Base-by-base conservation (phyloP, 2,329 filamentous ascomycete species). In the Alternaria sp. region DNA sequence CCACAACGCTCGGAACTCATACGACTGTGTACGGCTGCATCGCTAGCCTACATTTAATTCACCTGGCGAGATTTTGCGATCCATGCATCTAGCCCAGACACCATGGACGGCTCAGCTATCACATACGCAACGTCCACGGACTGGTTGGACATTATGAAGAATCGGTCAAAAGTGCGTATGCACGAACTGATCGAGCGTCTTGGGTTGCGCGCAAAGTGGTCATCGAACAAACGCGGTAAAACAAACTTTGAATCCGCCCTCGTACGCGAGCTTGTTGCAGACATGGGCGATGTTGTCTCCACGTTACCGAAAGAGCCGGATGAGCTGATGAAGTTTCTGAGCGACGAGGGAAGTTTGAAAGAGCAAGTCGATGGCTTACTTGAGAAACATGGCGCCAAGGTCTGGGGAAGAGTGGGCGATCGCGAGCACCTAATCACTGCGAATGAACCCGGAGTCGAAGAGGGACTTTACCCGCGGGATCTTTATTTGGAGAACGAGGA, bases 121-220 rank as follows among this genome's bases (percentile, higher is more conserved):
- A 63, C 64, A 9, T 78, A 78, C 58, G 76, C 76, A 45, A 71
- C 68, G 55, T 70, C 71, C 46, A 77, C 77, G 61, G 76, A 79
- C 68, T 79, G 77, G 77, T 64, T 78, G 53, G 77, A 79, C 61
- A 77, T 78, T 21, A 78, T 78, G 76, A 77, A 77, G 53, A 79
- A 79, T 58, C 65, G 75, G 12, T 77, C 74, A 30, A 77, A 76
- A 58, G 67, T 77, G 28, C 73, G 75, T 54, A 79, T 79, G 77
- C 77, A 79, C 58, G 76, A 78, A 57, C 61, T 79, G n/a, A 79
- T 79, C 21, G 76, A 79, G 47, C 68, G 75, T 14, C 70, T 79
- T 47, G 77, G 77, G 6, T 55, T 79, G 12, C 72, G 76, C 25
- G 76, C 77, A 11, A 79, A 77, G 64, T 78, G 76, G 76, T 78